These are phyloP conservation scores for Marchantia paleacea DNA, from an alignment of 225 moss, liverwort and hornwort species.

Conservation along the genomic window DNA sequence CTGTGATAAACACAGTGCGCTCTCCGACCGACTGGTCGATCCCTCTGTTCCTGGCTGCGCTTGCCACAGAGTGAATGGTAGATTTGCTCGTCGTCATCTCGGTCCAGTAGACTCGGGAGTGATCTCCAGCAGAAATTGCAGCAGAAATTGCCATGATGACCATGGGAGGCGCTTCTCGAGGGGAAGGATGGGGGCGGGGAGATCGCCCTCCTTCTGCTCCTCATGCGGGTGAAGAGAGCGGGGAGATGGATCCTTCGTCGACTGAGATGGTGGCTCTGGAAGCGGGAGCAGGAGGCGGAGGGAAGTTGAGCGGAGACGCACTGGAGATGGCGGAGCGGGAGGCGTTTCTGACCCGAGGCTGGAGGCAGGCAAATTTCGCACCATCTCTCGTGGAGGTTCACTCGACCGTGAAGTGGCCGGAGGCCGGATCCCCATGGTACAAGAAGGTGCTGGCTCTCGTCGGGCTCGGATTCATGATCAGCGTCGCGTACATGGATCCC, in stretches of 20 bases:
- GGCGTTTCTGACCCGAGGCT: neutral
- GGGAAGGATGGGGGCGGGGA: no score
- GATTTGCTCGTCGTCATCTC: no score
- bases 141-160: no score
- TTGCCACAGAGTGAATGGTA: no score
- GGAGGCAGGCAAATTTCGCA: neutral
- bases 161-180: no score
- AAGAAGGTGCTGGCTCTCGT: conserved; percentile 63
- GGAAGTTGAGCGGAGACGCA: neutral
- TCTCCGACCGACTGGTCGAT: no score
- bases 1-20: no score
- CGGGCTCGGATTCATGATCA: conserved; percentile 63
- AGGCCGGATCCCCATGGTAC: conserved; percentile 58
- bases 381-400: conserved; percentile 59
- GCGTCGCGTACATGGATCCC: conserved; percentile 78
- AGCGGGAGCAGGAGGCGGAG: neutral
- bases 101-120: no score
- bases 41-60: no score
- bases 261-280: conserved; percentile 8
- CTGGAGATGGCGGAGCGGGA: neutral
- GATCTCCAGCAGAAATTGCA: no score
- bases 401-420: conserved; percentile 36
- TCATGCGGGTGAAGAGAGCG: no score
- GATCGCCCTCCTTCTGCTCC: no score
- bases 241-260: neutral